Percentiles rank a stretch among this genome's conserved stretches.
These are phyloP conservation scores for Pancytospora epiphaga DNA, from an alignment of 371 early-diverging fungal species.

Conservation along the genomic window DNA sequence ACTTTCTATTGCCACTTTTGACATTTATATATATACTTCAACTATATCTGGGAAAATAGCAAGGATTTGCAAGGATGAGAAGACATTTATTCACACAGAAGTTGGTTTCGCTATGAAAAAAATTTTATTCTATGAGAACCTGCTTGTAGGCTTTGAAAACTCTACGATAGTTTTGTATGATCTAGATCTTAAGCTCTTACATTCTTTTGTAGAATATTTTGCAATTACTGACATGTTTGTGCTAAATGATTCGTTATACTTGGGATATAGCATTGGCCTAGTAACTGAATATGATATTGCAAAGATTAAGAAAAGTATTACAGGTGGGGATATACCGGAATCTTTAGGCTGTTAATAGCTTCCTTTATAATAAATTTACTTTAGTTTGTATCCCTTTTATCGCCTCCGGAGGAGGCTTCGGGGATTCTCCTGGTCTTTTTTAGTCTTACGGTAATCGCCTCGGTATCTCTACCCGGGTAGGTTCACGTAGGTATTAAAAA, in stretches of 20 bases:
- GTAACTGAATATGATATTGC: background rate
- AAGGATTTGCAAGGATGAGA: background rate
- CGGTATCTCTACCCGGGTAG: no score
- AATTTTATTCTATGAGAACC: background rate
- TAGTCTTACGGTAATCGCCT: no score
- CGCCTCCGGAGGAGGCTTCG: no score
- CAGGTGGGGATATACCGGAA: no score
- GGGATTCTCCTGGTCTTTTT: no score
- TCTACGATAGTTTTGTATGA: background rate
- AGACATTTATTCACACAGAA: background rate
- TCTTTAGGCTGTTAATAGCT: no score
- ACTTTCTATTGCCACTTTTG: background rate
- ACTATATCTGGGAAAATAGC: background rate
- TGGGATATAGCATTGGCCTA: background rate
- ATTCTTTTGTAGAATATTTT: background rate
- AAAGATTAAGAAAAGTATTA: no score
- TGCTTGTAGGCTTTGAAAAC: background rate
- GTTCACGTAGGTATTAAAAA: no score
- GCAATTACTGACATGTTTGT: background rate
- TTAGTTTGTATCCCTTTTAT: no score
- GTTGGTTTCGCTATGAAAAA: background rate
- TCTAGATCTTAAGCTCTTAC: background rate
- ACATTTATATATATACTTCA: background rate
- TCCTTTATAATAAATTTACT: no score
- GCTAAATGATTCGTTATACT: background rate